These are phyloP conservation scores for Trametes versicolor DNA, from an alignment of 1,284 basidiomycete species.

Conservation along the genomic window DNA sequence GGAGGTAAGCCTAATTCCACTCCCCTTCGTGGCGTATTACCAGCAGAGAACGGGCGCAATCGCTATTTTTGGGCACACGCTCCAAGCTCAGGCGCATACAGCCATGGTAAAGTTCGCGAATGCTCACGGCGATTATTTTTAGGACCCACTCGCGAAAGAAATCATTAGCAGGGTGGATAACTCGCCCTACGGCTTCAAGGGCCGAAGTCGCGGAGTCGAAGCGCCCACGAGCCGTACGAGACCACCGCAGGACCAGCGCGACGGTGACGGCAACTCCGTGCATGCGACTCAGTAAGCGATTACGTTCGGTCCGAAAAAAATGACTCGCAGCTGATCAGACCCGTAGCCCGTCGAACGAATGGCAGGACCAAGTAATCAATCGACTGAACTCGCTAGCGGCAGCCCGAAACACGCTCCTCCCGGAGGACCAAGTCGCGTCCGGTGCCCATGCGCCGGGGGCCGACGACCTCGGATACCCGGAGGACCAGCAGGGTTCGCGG, in stretches of 20 bases:
- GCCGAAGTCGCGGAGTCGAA: slow-evolving; percentile 55
- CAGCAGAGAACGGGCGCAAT: not conserved
- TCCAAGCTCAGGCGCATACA: not conserved
- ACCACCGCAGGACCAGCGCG: slow-evolving; percentile 40
- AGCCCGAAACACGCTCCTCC: slow-evolving; percentile 39
- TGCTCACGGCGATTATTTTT: slow-evolving; percentile 21
- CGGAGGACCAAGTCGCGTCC: slow-evolving; percentile 35
- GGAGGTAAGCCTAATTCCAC: slow-evolving; percentile 46
- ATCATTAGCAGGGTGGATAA: slow-evolving; percentile 81
- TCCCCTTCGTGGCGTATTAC: no score
- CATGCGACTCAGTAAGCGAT: slow-evolving; percentile 66
- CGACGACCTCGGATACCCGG: slow-evolving; percentile 30
- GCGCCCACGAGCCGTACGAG: slow-evolving; percentile 38
- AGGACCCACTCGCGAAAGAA: slow-evolving; percentile 78
- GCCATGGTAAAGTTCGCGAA: not conserved
- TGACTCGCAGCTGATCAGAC: not conserved
- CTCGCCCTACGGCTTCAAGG: slow-evolving; percentile 78
- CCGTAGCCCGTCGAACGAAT: slow-evolving; percentile 78
- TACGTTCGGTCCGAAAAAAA: not conserved
- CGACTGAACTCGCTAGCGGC: slow-evolving; percentile 41
- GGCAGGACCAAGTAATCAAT: slow-evolving; percentile 74
- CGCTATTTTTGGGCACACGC: not conserved
- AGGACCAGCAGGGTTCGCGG: slow-evolving; percentile 30
- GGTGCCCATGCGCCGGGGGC: not conserved
- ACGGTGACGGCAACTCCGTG: slow-evolving; percentile 49